These are phyloP conservation scores for Nematodospora anomalae DNA, from an alignment of 1,139 yeast genomes.

Conservation along the genomic window DNA sequence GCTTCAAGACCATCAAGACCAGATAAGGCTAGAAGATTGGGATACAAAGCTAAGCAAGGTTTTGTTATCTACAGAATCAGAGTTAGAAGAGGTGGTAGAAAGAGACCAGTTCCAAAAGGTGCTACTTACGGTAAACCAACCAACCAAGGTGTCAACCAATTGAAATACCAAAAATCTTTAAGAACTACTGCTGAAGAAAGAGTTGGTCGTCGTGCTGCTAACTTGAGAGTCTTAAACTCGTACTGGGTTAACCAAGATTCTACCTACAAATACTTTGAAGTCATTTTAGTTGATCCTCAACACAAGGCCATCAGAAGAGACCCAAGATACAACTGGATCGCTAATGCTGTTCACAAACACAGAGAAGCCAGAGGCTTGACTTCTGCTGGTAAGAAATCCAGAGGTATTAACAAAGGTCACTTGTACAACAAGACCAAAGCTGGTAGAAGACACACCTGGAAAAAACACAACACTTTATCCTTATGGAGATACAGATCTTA, in stretches of 20 bases:
- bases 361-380: conserved; percentile 99
- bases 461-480: conserved; percentile 97
- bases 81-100: conserved; percentile 99
- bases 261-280: conserved; percentile 98
- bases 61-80: conserved; percentile 97
- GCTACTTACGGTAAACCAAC: conserved; percentile 99
- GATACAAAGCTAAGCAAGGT: conserved; percentile 99
- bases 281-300: conserved; percentile 93
- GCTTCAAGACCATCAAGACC: conserved; percentile 99
- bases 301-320: conserved; percentile 99
- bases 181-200: conserved; percentile 99
- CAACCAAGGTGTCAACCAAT: conserved; percentile 99
- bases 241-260: conserved; percentile 99
- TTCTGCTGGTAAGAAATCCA: conserved; percentile 96
- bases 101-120: conserved; percentile 99
- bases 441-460: conserved; percentile 99
- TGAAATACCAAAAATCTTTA: conserved; percentile 98
- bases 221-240: conserved; percentile 98
- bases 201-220: conserved; percentile 98
- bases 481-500: conserved; percentile 95
- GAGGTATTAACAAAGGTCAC: conserved; percentile 99
- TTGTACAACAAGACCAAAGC: conserved; percentile 96
- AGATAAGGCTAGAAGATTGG: conserved; percentile 99
- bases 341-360: conserved; percentile 99
- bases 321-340: conserved; percentile 99